phyloP scores from a whole-genome alignment of 441 rosid species.

The Biscutella laevigata region DNA sequence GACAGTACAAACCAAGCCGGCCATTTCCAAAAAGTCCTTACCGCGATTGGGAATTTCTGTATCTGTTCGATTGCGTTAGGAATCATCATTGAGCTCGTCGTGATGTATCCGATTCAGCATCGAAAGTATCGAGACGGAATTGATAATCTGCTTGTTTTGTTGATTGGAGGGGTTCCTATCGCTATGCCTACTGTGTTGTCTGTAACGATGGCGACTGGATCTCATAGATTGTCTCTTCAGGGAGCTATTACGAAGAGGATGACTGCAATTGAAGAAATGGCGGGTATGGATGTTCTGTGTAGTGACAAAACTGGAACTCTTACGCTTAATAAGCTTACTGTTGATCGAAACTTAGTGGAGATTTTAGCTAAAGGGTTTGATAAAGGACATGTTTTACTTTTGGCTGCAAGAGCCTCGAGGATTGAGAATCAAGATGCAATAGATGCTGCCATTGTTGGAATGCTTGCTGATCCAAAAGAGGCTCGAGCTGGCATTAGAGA shows the following conservation, averaged over 20 bases:
- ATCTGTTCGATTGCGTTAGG: constrained; percentile 82
- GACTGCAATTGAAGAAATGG: constrained; percentile 98
- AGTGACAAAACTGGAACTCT: constrained; percentile 91
- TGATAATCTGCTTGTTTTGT: constrained; percentile 72
- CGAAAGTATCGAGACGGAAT: constrained; percentile 73
- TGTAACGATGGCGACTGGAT: constrained; percentile 93
- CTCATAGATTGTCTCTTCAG: constrained; percentile 73
- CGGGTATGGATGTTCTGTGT: constrained; percentile 90
- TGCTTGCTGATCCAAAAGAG: constrained; percentile 53
- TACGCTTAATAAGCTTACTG: constrained; percentile 69
- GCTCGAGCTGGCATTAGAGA: constrained; percentile 74
- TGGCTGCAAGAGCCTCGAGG: constrained; percentile 56
- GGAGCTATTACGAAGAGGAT: constrained; percentile 97
- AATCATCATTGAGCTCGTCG: constrained; percentile 47
- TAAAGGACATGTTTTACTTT: constrained; percentile 35
- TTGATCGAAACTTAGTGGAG: constrained; percentile 65
- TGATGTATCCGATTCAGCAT: constrained; percentile 72
- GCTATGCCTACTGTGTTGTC: constrained; percentile 91
- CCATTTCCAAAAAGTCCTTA: constrained; percentile 78
- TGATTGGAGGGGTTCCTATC: constrained; percentile 91
- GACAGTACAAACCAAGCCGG: constrained; percentile 84
- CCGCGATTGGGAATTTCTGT: constrained; percentile 88
- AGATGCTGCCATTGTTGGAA: constrained; percentile 41
- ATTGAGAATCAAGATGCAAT: constrained; percentile 45
- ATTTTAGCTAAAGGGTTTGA: constrained; percentile 43